Conservation (phyloP, 768 basidiomycete genomes). For the Amanita phalloides region DNA sequence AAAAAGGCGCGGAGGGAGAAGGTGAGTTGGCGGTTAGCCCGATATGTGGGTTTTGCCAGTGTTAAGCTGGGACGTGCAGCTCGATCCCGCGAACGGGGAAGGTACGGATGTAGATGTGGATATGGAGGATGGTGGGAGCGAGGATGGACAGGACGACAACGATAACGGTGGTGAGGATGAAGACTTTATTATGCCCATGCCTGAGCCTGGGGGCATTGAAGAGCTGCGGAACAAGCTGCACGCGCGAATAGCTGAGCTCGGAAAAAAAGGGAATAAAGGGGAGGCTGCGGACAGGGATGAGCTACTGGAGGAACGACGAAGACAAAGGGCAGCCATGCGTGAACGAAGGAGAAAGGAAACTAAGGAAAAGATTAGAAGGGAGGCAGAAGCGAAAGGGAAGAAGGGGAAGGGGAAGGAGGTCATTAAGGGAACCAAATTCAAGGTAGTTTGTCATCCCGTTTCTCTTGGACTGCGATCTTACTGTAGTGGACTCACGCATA, state of each 20-base stretch:
- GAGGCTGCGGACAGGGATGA: conserved; percentile 67
- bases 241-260: conserved; percentile 60
- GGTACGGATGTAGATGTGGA: conserved; percentile 16
- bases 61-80: conserved; percentile 30
- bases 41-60: not conserved
- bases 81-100: conserved; percentile 72
- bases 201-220: conserved; percentile 47
- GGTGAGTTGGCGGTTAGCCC: conserved; percentile 28
- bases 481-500: not conserved
- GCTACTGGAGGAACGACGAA: conserved; percentile 69
- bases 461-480: not conserved
- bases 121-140: conserved; percentile 26
- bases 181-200: conserved; percentile 53
- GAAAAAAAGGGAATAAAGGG: conserved; percentile 23
- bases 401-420: conserved; percentile 28
- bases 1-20: conserved; percentile 86
- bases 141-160: conserved; percentile 20
- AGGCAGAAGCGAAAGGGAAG: conserved; percentile 46
- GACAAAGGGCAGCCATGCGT: conserved; percentile 69
- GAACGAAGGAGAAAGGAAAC: conserved; percentile 82
- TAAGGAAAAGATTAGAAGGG: conserved; percentile 65
- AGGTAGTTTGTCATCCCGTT: conserved; percentile 31
- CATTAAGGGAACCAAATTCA: conserved; percentile 34
- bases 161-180: conserved; percentile 8
- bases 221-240: conserved; percentile 66